These are phyloP conservation scores for Diaporthe sp. DNA, from an alignment of 2,329 filamentous ascomycete species.

Conservation along the genomic window DNA sequence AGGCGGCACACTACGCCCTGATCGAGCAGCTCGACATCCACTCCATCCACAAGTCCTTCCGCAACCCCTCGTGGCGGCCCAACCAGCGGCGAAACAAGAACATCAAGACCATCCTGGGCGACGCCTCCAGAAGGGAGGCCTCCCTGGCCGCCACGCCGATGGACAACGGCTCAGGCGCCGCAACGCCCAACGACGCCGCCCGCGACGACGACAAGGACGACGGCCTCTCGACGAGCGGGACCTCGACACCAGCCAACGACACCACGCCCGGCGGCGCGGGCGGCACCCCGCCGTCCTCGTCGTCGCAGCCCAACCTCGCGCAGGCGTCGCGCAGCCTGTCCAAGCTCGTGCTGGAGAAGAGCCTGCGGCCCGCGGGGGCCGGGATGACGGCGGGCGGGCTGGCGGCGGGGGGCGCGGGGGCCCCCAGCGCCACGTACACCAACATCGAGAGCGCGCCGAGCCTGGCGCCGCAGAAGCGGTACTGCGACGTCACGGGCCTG, in stretches of 20 bases:
- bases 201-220: slow-evolving; percentile 57
- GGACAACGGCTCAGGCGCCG: slow-evolving; percentile 81
- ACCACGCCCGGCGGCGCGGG: slow-evolving; percentile 53
- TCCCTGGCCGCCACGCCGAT: slow-evolving; percentile 85
- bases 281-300: slow-evolving; percentile 50
- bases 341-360: slow-evolving; percentile 91
- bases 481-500: slow-evolving; percentile 96
- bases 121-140: slow-evolving; percentile 88
- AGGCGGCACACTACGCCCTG: slow-evolving; percentile 86
- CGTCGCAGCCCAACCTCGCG: slow-evolving; percentile 78
- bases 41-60: slow-evolving; percentile 88
- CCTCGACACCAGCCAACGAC: slow-evolving; percentile 66
- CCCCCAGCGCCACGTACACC: slow-evolving; percentile 88
- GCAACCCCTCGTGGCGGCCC: slow-evolving; percentile 90
- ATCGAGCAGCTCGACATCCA: slow-evolving; percentile 95
- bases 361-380: slow-evolving; percentile 62
- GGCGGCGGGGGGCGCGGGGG: slow-evolving; percentile 57
- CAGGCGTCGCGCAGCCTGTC: slow-evolving; percentile 90
- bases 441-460: slow-evolving; percentile 95
- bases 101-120: slow-evolving; percentile 94
- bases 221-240: slow-evolving; percentile 69
- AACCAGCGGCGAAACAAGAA: slow-evolving; percentile 98
- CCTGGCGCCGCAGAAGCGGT: slow-evolving; percentile 85
- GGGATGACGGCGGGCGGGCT: slow-evolving; percentile 49
- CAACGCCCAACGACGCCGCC: slow-evolving; percentile 69